These are phyloP conservation scores for Ophiocordyceps robertsii DNA, from an alignment of 2,329 filamentous ascomycete genomes.

Conservation along the genomic window DNA sequence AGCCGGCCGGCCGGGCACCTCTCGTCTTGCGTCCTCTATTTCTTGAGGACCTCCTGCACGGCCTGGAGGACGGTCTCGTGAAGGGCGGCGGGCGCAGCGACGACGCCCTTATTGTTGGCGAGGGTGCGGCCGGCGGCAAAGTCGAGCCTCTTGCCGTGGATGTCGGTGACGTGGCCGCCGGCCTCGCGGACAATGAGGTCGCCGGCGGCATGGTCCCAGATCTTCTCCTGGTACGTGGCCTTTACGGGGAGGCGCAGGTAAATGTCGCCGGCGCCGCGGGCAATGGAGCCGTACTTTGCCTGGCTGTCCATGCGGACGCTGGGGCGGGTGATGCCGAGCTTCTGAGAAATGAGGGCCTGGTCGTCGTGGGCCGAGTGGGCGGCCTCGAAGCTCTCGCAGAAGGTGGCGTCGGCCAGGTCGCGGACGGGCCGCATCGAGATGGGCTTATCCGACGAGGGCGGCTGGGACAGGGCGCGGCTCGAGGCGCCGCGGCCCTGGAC, in stretches of 20 bases:
- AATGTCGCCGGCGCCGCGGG: constrained; percentile 83
- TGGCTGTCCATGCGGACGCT: constrained; percentile 95
- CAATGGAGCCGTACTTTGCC: constrained; percentile 94
- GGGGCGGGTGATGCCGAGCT: constrained; percentile 76
- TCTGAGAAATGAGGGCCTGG: constrained; percentile 65
- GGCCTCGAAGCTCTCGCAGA: constrained; percentile 94
- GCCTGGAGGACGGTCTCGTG: constrained; percentile 66
- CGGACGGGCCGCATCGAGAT: constrained; percentile 71
- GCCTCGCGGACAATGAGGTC: constrained; percentile 91
- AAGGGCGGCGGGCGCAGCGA: constrained; percentile 68
- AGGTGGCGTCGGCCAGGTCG: constrained; percentile 68
- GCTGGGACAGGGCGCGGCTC: constrained; percentile 55
- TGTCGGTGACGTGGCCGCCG: constrained; percentile 83
- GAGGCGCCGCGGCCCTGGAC: constrained; percentile 66
- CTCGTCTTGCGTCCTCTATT: constrained; percentile 6
- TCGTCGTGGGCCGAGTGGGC: constrained; percentile 84
- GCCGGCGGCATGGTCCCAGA: constrained; percentile 96
- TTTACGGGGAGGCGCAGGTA: constrained; percentile 82
- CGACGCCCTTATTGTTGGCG: constrained; percentile 81
- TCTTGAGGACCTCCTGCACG: constrained; percentile 64
- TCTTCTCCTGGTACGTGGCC: constrained; percentile 92
- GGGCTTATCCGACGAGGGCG: constrained; percentile 32
- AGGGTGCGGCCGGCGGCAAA: constrained; percentile 80
- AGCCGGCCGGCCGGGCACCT: too few relatives aligned
- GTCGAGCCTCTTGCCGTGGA: constrained; percentile 70